Base-by-base conservation (phyloP, 768 basidiomycete genomes). In the Lentinus tigrinus region DNA sequence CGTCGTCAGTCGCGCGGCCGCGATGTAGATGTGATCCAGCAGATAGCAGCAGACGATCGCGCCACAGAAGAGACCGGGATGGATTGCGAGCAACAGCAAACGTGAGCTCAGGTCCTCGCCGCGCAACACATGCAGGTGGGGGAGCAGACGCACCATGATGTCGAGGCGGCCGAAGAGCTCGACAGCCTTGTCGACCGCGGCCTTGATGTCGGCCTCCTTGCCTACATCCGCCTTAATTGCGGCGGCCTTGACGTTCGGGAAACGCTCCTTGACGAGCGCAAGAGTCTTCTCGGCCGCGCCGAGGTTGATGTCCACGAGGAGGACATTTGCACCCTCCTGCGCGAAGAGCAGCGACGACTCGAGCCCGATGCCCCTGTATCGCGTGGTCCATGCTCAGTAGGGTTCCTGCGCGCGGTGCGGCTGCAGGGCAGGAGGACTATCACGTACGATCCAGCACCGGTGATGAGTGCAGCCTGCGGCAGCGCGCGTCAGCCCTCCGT, bases 341-440 rank as follows among this genome's bases (percentile, higher is more conserved):
- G 96, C 96, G 71, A 99, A 99, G 46, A 98, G 82, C 59, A 98
- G 80, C n/a, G 94, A 87, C 0, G 95, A 90, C 76, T 99, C 95
- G 47, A 98, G 83, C 26, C 97, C 97, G 72, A 99, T 97, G 0
- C 97, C 97, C 55, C 95, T 98, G 72, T 42, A 60, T 58, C 14
- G 37, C n/a, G 40, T 36, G 23, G 21, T 26, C 26, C 7, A 49
- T 34, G 27, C 47, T 6, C 9, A 8, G 49, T 31, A 31, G 14
- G 37, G 47, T 19, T 2, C 7, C 24, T 9, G 23, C 9, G 23
- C 8, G n/a, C 10, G n/a, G 13, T 6, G 23, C n/a, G 43, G 13
- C 9, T 9, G 19, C 9, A 23, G 43, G 17, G 43, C 13, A 23
- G 19, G 21, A 23, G 21, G 43, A 17, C n/a, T 14, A 47, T 26